Evolutionary conservation across 345 rosid species (phyloP).

Genomic region (Noccaea caerulescens): DNA sequence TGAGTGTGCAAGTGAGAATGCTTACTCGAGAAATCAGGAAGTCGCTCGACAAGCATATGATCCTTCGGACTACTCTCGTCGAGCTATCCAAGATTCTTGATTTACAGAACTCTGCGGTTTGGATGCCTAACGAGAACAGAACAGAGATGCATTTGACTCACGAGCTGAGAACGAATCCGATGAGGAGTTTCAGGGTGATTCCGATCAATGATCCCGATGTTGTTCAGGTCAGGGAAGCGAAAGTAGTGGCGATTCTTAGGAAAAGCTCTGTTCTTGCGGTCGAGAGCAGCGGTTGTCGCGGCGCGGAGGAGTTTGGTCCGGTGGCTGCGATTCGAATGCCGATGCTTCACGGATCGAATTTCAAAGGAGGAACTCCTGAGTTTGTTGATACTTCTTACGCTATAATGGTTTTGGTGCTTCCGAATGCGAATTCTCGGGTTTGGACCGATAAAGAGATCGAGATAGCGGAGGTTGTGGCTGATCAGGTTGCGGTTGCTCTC

Average conservation of each 20-base stretch:
- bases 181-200: slow-evolving; percentile 49
- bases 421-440: slow-evolving; percentile 49
- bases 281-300: slow-evolving; percentile 60
- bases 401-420: slow-evolving; percentile 84
- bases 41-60: slow-evolving; percentile 84
- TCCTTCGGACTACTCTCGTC: slow-evolving; percentile 78
- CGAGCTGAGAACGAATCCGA: slow-evolving; percentile 58
- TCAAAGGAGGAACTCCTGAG: slow-evolving; percentile 94
- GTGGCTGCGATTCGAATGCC: slow-evolving; percentile 95
- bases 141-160: slow-evolving; percentile 75
- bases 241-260: slow-evolving; percentile 68
- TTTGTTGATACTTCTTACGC: slow-evolving; percentile 72
- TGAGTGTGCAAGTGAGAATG: slow-evolving; percentile 89
- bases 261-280: slow-evolving; percentile 68
- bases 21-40: slow-evolving; percentile 83
- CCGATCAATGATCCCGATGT: slow-evolving; percentile 65
- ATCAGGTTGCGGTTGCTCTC: slow-evolving; percentile 96
- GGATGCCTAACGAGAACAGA: slow-evolving; percentile 91
- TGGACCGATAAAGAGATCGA: slow-evolving; percentile 80
- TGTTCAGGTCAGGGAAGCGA: slow-evolving; percentile 58
- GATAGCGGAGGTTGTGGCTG: slow-evolving; percentile 95
- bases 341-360: slow-evolving; percentile 78
- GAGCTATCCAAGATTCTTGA: slow-evolving; percentile 91
- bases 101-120: slow-evolving; percentile 82
- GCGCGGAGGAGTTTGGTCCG: slow-evolving; percentile 63